phyloP scores from a whole-genome alignment of 129 eudicot species.

The Silybum marianum region DNA sequence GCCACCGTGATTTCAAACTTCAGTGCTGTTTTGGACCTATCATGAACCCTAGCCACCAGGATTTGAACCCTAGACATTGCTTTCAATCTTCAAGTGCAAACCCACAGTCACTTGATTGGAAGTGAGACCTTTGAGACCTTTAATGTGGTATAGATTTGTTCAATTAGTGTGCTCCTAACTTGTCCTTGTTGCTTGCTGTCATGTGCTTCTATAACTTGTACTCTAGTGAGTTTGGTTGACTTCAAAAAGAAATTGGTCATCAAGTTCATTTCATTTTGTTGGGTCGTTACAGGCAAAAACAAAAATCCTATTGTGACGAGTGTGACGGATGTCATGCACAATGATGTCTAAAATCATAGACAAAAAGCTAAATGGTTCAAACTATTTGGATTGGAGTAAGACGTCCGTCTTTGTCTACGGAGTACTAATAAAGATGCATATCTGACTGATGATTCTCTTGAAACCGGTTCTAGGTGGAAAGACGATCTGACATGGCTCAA shows the following conservation, averaged over 20 bases:
- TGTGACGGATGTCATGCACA: background rate
- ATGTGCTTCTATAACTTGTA: too few relatives aligned
- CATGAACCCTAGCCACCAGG: background rate
- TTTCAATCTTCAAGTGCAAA: too few relatives aligned
- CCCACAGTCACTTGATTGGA: too few relatives aligned
- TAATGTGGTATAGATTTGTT: too few relatives aligned
- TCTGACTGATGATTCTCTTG: background rate
- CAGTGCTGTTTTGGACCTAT: background rate
- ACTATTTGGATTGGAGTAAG: background rate
- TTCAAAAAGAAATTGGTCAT: background rate
- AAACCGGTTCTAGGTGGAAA: background rate
- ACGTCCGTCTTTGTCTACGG: background rate
- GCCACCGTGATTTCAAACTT: background rate
- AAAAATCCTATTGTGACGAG: background rate
- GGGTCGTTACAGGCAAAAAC: background rate
- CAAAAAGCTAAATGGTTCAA: background rate
- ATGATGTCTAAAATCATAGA: background rate
- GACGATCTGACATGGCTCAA: background rate
- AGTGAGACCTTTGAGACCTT: too few relatives aligned
- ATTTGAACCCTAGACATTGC: too few relatives aligned
- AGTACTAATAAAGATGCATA: background rate
- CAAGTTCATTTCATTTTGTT: too few relatives aligned
- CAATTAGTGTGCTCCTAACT: too few relatives aligned
- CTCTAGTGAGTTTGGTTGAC: background rate
- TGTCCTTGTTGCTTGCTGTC: too few relatives aligned